Base-by-base conservation (phyloP, 257 asterid species). In the Nemophila menziesii region DNA sequence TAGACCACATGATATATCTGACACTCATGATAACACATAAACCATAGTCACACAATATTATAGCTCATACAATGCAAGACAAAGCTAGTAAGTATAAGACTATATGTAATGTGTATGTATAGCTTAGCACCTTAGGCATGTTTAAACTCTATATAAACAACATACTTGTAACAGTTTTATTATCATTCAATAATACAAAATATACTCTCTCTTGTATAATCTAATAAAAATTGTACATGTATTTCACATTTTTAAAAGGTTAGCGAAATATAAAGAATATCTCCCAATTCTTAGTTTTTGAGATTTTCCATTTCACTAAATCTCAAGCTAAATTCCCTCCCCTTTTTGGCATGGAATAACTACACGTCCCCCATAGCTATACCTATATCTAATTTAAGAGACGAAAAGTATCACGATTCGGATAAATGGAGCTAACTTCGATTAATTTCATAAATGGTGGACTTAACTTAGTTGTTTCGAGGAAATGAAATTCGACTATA, bases 251-350 rank as follows among this genome's bases (percentile, higher is more conserved):
- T 46, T 55, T 20, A 45, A 24, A 1, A 34, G 54, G 49, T 76
- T 81, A 52, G 69, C 78, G 47, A 76, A 72, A 53, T 69, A 81
- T 69, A 72, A 78, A 0, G 61, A 55, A 20, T 55, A 55, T 46
- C 61, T 34, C 13, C 61, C 61, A 5, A 37, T 55, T 21, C 53
- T 12, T 41, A 55, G 9, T 29, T 55, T 38, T 20, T 45, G 61
- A n/a, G 5, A 52, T 55, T 21, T 40, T 34, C 10, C 53, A 13
- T 6, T n/a, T n/a, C 61, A 4, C 20, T 20, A 55, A 21, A 22
- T 55, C 54, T 12, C 61, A 46, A 5, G 54, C 47, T 5, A 55
- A 44, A 36, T 48, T 4, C 53, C 43, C 17, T 41, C 43, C 33
- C 53, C 53, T 17, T 48, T 33, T 15, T 41, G 53, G 1, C 53